Evolutionary conservation across 2,329 filamentous ascomycete species (phyloP), one percentile per base, ranked within the genome.

Genomic region (Phialemoniopsis sp.): DNA sequence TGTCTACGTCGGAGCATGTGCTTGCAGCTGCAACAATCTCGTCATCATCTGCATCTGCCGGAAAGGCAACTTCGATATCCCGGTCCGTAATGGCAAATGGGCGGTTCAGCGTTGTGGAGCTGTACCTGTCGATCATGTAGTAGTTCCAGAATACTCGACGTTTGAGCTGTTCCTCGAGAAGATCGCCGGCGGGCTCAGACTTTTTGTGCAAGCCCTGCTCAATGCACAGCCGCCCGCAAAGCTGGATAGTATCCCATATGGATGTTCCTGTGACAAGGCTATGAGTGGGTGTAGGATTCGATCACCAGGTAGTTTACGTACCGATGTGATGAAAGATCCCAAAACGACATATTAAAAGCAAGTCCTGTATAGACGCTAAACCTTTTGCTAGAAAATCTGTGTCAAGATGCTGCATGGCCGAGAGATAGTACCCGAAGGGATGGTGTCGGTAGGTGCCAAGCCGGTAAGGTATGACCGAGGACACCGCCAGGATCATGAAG

Each of bases 101-200:
- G 3, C 66, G 59, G 28, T 58, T 60, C 1, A 70, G 49, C 2
- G 62, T 64, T 1, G 57, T 59, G 2, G 66, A 69, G 42, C 60
- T 68, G 32, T 70, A 68, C 14, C 65, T 51, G 40, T 68, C 65
- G 13, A 68, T 59, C n/a, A 67, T 54, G 37, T 69, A 70, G 44
- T 61, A 66, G 30, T 65, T 55, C 67, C 67, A 69, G 44, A 70
- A 71, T 1, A 69, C 57, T 2, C 65, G 50, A 1, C 64, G 55
- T 28, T 52, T 33, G 68, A 64, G 21, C 64, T 58, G n/a, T n/a
- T n/a, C n/a, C 10, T 59, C 45, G 6, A 66, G 28, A 1, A 54
- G 46, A 4, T 45, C 39, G 1, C 43, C 36, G 3, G 28, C 19
- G 3, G 37, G 36, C 3, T 36, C 28, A 8, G 46, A 43, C 13